Conservation (phyloP, 148 eudicot genomes). For the Dysphania ambrosioides region DNA sequence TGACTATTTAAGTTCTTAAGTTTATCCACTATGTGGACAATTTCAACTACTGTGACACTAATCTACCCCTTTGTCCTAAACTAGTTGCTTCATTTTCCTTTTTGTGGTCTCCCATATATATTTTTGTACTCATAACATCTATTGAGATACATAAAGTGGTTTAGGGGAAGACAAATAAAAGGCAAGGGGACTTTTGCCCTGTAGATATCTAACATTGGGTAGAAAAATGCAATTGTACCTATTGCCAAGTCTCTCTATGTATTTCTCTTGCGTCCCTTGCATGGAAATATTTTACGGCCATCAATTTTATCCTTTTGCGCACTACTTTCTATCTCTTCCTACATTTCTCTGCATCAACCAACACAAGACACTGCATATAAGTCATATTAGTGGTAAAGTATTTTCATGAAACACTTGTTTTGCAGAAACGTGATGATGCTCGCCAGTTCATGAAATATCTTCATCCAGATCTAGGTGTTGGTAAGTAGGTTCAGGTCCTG, state of each 20-base stretch:
- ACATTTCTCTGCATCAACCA: background rate
- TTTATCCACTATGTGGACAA: background rate
- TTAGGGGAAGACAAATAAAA: background rate
- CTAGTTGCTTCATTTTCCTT: background rate
- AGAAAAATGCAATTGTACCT: background rate
- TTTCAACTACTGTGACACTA: background rate
- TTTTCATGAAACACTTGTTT: conserved; percentile 19
- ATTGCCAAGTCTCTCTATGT: background rate
- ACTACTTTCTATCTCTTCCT: background rate
- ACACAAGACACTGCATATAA: too few relatives aligned
- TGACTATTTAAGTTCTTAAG: background rate
- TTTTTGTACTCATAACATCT: background rate
- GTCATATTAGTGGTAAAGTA: conserved; percentile 5
- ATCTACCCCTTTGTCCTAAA: background rate
- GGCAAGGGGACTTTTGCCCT: background rate
- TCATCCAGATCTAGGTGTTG: conserved; percentile 90
- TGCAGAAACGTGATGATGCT: conserved; percentile 97
- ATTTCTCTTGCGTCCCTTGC: background rate
- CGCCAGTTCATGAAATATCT: conserved; percentile 90
- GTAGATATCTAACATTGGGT: background rate
- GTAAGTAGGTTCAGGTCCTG: conserved; percentile 50
- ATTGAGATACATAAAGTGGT: background rate
- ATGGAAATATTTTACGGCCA: background rate
- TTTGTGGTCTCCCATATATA: background rate
- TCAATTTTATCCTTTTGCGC: background rate